Evolutionary conservation across 225 moss, liverwort and hornwort genomes (phyloP), one percentile per base, ranked within the genome.

Genomic region (Sphagnum tenellum): DNA sequence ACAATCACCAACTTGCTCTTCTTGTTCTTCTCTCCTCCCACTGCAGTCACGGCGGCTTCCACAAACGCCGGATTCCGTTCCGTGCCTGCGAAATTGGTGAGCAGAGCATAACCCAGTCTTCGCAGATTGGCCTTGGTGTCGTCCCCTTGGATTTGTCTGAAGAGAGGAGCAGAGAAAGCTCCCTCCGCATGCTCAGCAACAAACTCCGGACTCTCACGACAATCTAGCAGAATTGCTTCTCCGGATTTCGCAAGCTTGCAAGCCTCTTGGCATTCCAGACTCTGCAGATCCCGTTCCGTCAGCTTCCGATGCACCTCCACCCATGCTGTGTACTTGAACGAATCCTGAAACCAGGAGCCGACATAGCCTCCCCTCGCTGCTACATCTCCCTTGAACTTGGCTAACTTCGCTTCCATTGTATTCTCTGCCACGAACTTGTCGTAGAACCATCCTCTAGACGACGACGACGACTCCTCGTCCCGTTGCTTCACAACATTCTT

Each of bases 51-150:
- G 48, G 95, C 86, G 8, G 79, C 79, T 2, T 73, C 60, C 2
- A 85, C n/a, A 62, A 92, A 95, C 5, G 83, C 79, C 10, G 95
- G 92, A 68, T 95, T 95, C 5, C 95, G 76, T 80, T 95, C 91
- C 44, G 91, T 91, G 44, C 94, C 94, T 52, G 73, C 69, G 59
- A 91, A 94, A 54, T 94, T 83, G 0, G 91, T 94, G 49, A 94
- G 70, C 7, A 91, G 69, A 10, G 94, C 94, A 47, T 89, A 87
- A 5, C 94, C 94, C 46, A 94, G 46, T 12, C 94, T 78, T 53
- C 91, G 82, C 70, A 94, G 2, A 50, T 92, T 92, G 52, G 89
- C 73, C 57, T 95, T 88, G 7, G 82, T 72, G 57, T 86, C 84
- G 53, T 78, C 86, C 12, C 95, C 89, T 84, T 88, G 70, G 64